A percentile compares a stretch with the other conserved stretches of the same genome.
phyloP scores from a whole-genome alignment of 495 filamentous ascomycete species.

The Hypomontagnella monticulosa region DNA sequence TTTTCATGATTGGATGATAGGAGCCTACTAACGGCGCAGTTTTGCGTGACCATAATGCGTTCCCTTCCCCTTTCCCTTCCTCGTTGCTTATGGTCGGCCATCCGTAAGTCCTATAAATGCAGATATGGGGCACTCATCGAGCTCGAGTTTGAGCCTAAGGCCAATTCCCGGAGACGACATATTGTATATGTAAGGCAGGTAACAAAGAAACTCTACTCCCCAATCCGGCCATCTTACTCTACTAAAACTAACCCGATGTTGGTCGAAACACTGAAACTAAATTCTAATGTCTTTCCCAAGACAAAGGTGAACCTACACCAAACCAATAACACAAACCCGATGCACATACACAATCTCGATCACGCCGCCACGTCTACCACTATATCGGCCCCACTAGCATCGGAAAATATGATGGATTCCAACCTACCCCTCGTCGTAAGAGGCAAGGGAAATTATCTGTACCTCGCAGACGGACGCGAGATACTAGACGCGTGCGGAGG shows the following conservation, averaged over 20 bases:
- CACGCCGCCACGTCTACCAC: constrained; percentile 5
- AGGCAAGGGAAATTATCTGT: constrained; percentile 51
- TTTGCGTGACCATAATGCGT: constrained; percentile 10
- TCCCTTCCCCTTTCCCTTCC: constrained; percentile 1
- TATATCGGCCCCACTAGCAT: neutral
- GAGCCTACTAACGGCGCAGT: constrained; percentile 21
- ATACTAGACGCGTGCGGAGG: constrained; percentile 71
- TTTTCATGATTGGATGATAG: constrained; percentile 26
- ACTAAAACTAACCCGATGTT: constrained; percentile 10
- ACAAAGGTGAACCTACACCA: neutral
- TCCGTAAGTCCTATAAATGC: constrained; percentile 4
- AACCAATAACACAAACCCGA: constrained; percentile 4
- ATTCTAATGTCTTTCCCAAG: constrained; percentile 6
- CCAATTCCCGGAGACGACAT: neutral
- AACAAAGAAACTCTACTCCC: constrained; percentile 4
- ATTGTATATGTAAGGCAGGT: constrained; percentile 14
- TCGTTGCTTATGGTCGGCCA: constrained; percentile 5
- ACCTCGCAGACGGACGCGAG: constrained; percentile 66
- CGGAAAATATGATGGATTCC: neutral
- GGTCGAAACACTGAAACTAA: constrained; percentile 9
- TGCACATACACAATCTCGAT: neutral
- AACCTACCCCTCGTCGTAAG: constrained; percentile 29
- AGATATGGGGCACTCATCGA: constrained; percentile 13
- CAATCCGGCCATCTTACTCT: neutral
- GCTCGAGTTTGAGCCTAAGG: neutral